Conservation (phyloP, 768 basidiomycete species). For the Suillus weaverae region DNA sequence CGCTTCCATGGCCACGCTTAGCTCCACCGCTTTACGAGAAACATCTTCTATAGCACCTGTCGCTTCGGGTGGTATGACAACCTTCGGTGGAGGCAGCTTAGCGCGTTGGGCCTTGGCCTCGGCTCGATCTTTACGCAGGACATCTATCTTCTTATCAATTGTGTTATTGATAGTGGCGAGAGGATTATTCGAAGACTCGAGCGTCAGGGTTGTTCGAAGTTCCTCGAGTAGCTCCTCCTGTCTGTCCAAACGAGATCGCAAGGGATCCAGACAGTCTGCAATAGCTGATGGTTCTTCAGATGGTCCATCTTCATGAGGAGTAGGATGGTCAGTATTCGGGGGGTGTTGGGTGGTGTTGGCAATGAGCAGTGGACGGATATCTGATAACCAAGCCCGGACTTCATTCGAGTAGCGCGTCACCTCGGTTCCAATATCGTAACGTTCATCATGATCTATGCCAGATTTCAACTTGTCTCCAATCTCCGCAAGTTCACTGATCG, state of each 20-base stretch:
- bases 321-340: constrained; percentile 2
- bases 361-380: constrained; percentile 27
- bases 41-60: constrained; percentile 20
- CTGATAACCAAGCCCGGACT: constrained; percentile 26
- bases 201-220: constrained; percentile 29
- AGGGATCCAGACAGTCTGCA: constrained; percentile 7
- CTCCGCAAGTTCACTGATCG: constrained; percentile 24
- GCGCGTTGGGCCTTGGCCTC: constrained; percentile 20
- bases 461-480: constrained; percentile 24
- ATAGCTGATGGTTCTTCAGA: not conserved
- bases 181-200: constrained; percentile 21
- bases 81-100: constrained; percentile 17
- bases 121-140: constrained; percentile 23
- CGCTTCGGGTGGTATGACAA: constrained; percentile 21
- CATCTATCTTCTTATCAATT: constrained; percentile 19
- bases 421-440: constrained; percentile 26
- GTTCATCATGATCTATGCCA: constrained; percentile 27
- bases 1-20: constrained; percentile 26
- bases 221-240: constrained; percentile 34
- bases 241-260: constrained; percentile 21
- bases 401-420: constrained; percentile 21
- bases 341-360: constrained; percentile 13
- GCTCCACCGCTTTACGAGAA: constrained; percentile 15
- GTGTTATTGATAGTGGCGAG: constrained; percentile 19
- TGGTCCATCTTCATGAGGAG: not conserved